phyloP scores from a whole-genome alignment of 305 asterid species.

The Petunia hybrid region DNA sequence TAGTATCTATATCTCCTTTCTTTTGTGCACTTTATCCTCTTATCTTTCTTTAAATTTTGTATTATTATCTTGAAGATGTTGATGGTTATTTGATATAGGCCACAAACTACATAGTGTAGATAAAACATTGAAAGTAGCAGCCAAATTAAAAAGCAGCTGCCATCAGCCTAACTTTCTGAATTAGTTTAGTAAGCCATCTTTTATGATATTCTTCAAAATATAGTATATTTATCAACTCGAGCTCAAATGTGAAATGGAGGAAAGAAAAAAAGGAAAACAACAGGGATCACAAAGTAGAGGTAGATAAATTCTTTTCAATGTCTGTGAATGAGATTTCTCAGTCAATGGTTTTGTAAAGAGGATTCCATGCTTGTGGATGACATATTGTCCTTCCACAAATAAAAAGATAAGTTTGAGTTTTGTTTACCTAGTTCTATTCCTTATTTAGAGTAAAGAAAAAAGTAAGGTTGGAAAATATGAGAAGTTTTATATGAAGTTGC shows the following conservation, averaged over 20 bases:
- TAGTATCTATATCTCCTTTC: background rate
- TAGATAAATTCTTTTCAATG: background rate
- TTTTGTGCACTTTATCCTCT: background rate
- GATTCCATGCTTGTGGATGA: background rate
- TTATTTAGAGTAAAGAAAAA: background rate
- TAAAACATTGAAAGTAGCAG: background rate
- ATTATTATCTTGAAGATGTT: background rate
- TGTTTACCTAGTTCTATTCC: background rate
- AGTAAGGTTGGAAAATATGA: background rate
- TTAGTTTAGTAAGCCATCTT: background rate
- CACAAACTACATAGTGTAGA: background rate
- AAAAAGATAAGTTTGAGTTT: background rate
- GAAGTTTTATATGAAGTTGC: background rate
- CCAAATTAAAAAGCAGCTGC: background rate
- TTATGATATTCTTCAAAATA: background rate
- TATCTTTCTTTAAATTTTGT: background rate
- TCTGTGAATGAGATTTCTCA: background rate
- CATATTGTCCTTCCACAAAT: background rate
- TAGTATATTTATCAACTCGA: background rate
- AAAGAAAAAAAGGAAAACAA: background rate
- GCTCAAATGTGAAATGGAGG: background rate
- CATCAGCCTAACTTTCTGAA: slow-evolving; percentile 14
- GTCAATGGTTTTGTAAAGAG: background rate
- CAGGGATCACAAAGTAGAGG: background rate
- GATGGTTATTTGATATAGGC: background rate